Percentiles rank a stretch among this genome's conserved stretches.
These are phyloP conservation scores for Metschnikowia continentalis DNA, from an alignment of 805 yeast genomes.

Conservation along the genomic window DNA sequence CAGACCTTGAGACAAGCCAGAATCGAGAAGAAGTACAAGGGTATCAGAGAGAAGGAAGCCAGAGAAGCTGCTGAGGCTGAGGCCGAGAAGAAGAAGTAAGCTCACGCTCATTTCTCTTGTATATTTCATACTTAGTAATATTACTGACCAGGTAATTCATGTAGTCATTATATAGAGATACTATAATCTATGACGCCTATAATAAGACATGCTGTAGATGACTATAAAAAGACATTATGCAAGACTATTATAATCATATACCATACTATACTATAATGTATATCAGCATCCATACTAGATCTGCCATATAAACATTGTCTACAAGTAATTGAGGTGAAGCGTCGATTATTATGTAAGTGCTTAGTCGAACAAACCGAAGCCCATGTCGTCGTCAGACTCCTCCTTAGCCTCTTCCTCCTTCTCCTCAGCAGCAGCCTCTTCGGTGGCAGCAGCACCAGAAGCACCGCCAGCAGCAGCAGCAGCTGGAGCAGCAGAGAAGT, in stretches of 20 bases:
- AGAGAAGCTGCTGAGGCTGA: constrained; percentile 97
- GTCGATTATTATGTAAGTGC: constrained; percentile 9
- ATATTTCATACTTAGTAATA: constrained; percentile 18
- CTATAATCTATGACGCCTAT: neutral
- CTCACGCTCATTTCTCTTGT: constrained; percentile 7
- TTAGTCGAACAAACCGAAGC: constrained; percentile 98
- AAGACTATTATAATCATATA: neutral
- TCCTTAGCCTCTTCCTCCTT: constrained; percentile 26
- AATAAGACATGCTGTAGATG: no score
- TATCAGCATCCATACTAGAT: neutral
- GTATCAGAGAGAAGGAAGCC: constrained; percentile 98
- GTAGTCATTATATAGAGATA: neutral
- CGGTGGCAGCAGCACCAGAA: constrained; percentile 34
- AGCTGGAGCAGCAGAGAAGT: constrained; percentile 45
- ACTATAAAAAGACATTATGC: no score
- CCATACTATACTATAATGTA: neutral
- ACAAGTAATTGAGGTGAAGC: neutral
- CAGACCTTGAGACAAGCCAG: constrained; percentile 93
- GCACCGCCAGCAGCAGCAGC: constrained; percentile 36
- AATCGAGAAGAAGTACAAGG: constrained; percentile 89
- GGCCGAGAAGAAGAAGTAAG: constrained; percentile 90
- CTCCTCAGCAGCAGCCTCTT: constrained; percentile 31
- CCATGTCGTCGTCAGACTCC: constrained; percentile 73
- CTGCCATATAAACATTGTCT: neutral
- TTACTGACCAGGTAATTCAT: constrained; percentile 11